Percentiles rank a stretch among this genome's conserved stretches.
These are phyloP conservation scores for Arxiozyma slooffiae DNA, from an alignment of 1,139 yeast species.

Conservation along the genomic window DNA sequence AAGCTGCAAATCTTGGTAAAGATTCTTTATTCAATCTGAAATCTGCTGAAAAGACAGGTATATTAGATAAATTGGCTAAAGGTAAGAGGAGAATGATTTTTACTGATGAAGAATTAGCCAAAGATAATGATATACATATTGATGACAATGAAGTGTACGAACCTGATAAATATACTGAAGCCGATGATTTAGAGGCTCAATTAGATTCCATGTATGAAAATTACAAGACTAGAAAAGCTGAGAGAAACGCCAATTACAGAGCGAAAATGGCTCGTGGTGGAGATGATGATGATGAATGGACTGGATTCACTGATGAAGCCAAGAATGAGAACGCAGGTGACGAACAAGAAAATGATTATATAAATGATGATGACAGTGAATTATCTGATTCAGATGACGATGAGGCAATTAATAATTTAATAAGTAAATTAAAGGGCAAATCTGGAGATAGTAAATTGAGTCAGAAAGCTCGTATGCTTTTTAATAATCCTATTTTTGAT, in stretches of 20 bases:
- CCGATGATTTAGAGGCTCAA: slow-evolving; percentile 70
- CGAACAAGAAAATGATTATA: slow-evolving; percentile 27
- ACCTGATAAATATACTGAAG: slow-evolving; percentile 38
- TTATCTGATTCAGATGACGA: slow-evolving; percentile 55
- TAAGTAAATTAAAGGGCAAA: slow-evolving; percentile 45
- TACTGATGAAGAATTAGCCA: slow-evolving; percentile 43
- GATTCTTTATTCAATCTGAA: slow-evolving; percentile 76
- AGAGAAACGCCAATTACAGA: slow-evolving; percentile 65
- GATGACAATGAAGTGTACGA: slow-evolving; percentile 37
- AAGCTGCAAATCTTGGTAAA: slow-evolving; percentile 75
- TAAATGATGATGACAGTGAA: slow-evolving; percentile 35
- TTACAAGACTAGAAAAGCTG: slow-evolving; percentile 65
- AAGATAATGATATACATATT: slow-evolving; percentile 44
- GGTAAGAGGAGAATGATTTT: slow-evolving; percentile 80
- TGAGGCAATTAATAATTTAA: slow-evolving; percentile 54
- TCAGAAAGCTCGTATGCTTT: slow-evolving; percentile 63
- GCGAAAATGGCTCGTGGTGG: slow-evolving; percentile 80
- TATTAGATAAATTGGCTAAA: slow-evolving; percentile 57
- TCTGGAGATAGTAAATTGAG: slow-evolving; percentile 48
- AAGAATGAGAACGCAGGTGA: slow-evolving; percentile 38
- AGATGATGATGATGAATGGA: slow-evolving; percentile 77
- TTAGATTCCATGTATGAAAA: slow-evolving; percentile 71
- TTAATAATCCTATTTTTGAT: slow-evolving; percentile 68
- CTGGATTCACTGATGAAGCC: slow-evolving; percentile 52
- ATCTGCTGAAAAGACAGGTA: slow-evolving; percentile 78